Evolutionary conservation across 257 asterid species (phyloP).

Genomic region (Cynanchum wilfordii): DNA sequence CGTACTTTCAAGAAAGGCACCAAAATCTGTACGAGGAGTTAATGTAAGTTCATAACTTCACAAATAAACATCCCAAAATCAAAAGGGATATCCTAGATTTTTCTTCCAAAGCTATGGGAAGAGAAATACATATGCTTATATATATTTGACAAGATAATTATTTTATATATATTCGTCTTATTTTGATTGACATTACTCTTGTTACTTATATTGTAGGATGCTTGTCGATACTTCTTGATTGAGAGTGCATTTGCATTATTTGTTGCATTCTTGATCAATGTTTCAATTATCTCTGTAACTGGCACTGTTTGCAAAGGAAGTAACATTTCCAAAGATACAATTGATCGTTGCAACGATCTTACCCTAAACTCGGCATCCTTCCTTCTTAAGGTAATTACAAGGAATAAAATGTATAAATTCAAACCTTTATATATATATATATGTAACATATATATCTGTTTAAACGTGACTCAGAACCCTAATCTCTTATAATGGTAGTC

Average conservation of each 20-base stretch:
- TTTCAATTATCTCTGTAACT: conserved; percentile 67
- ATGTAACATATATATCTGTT: too few relatives aligned
- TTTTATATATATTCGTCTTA: too few relatives aligned
- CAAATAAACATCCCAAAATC: too few relatives aligned
- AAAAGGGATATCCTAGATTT: too few relatives aligned
- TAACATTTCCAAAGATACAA: conserved; percentile 27
- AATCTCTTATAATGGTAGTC: too few relatives aligned
- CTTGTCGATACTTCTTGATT: conserved; percentile 68
- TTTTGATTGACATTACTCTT: neutral
- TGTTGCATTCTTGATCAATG: conserved; percentile 67
- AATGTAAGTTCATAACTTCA: conserved; percentile 59
- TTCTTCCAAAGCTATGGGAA: too few relatives aligned
- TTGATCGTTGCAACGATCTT: conserved; percentile 51
- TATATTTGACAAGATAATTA: too few relatives aligned
- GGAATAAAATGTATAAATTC: too few relatives aligned
- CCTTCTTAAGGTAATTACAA: conserved; percentile 59
- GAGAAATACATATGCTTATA: too few relatives aligned
- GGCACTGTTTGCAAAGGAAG: conserved; percentile 62
- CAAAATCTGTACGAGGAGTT: conserved; percentile 66
- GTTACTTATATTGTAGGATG: conserved; percentile 48
- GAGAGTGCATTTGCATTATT: conserved; percentile 86
- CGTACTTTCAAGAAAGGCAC: conserved; percentile 77
- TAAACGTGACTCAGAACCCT: too few relatives aligned
- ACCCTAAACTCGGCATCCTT: conserved; percentile 86
- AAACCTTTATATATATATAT: too few relatives aligned